Conservation (phyloP, 2,329 filamentous ascomycete genomes). For the Colletotrichum sp. region DNA sequence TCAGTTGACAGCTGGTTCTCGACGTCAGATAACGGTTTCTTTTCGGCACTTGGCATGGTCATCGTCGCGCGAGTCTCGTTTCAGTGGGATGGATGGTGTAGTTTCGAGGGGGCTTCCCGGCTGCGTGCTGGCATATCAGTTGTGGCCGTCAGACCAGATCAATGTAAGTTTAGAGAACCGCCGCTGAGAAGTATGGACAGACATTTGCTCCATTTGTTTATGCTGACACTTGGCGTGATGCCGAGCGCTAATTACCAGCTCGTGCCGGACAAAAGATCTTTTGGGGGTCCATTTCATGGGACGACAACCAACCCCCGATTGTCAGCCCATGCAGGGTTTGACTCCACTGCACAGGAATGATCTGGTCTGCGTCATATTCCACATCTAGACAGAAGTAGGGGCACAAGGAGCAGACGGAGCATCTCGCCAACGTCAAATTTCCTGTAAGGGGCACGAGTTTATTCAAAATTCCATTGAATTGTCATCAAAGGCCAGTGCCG, state of each 20-base stretch:
- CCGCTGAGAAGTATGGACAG: background rate
- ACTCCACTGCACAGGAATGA: background rate
- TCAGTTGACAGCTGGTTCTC: conserved; percentile 15
- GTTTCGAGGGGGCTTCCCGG: background rate
- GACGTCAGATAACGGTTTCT: background rate
- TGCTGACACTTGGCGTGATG: background rate
- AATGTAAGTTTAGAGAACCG: background rate
- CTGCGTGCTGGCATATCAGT: background rate
- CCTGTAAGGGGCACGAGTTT: too few relatives aligned
- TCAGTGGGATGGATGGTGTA: background rate
- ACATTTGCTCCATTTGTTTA: background rate
- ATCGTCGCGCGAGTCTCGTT: background rate
- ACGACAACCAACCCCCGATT: background rate
- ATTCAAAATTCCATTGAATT: background rate
- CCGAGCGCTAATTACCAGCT: background rate
- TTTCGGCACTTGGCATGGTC: background rate
- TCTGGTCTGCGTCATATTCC: background rate
- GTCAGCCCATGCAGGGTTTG: background rate
- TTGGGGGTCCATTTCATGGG: background rate
- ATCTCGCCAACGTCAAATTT: background rate
- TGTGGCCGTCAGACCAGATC: background rate
- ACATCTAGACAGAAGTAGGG: background rate
- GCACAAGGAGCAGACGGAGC: background rate
- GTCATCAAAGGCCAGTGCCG: background rate
- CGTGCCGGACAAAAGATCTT: background rate